Percentiles rank a stretch among this genome's conserved stretches.
Conservation (phyloP, 768 basidiomycete genomes). For the Amanita rimosa region DNA sequence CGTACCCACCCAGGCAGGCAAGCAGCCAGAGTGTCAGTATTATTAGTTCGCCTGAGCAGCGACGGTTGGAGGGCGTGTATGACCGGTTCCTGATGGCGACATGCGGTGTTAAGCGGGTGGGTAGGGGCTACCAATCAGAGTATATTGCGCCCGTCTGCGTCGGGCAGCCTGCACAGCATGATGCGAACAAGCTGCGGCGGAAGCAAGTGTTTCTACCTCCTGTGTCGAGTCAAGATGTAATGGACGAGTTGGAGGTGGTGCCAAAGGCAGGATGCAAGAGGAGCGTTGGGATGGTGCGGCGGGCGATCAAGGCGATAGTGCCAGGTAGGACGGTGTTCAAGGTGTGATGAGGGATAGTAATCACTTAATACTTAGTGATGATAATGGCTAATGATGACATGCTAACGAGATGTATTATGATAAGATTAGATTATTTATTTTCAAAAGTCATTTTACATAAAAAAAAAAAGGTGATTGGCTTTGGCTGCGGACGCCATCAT, state of each 20-base stretch:
- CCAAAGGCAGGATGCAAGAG: constrained; percentile 37
- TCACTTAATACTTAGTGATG: no score
- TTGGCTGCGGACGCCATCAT: background rate
- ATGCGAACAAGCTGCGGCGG: constrained; percentile 17
- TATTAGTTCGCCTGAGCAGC: constrained; percentile 46
- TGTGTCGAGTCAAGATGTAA: constrained; percentile 53
- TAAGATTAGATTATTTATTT: no score
- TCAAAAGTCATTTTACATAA: background rate
- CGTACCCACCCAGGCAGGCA: constrained; percentile 43
- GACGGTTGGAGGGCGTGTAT: constrained; percentile 62
- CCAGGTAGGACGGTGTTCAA: constrained; percentile 47
- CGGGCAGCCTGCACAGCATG: constrained; percentile 12
- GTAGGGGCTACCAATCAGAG: constrained; percentile 75
- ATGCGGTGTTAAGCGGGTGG: constrained; percentile 67
- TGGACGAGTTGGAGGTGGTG: constrained; percentile 59
- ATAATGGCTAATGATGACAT: background rate
- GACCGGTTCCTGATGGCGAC: constrained; percentile 80
- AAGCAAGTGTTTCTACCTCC: constrained; percentile 56
- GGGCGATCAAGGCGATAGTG: constrained; percentile 70
- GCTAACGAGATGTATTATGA: background rate
- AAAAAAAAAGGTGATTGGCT: background rate
- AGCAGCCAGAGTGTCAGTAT: constrained; percentile 22
- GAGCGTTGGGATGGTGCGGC: constrained; percentile 47
- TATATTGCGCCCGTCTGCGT: constrained; percentile 31
- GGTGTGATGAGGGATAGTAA: background rate